A percentile compares a stretch with the other conserved stretches of the same genome.
Evolutionary conservation across 2,329 filamentous ascomycete species (phyloP).

Genomic region (Penicillium oxalicum): DNA sequence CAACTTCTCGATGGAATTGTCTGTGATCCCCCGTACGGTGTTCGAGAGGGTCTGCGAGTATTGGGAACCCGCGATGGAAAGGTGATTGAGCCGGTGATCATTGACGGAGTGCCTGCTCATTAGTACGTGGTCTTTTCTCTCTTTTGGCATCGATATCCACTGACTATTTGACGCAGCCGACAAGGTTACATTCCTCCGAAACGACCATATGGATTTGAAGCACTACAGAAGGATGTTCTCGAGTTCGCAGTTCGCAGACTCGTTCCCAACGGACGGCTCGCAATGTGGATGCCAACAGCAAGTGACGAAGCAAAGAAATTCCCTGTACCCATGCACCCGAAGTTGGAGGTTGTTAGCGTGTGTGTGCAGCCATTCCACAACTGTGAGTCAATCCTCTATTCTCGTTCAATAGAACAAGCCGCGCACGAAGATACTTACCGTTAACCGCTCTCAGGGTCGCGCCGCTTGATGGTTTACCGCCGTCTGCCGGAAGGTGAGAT

Average conservation of each 20-base stretch:
- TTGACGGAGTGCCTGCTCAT: constrained; percentile 64
- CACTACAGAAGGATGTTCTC: constrained; percentile 85
- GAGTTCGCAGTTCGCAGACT: constrained; percentile 71
- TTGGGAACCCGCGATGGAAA: constrained; percentile 65
- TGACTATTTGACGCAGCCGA: constrained; percentile 35
- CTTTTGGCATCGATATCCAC: neutral
- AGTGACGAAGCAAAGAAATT: constrained; percentile 74
- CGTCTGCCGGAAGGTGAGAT: constrained; percentile 55
- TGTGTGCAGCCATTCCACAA: constrained; percentile 87
- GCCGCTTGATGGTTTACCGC: constrained; percentile 79
- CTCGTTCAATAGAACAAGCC: neutral
- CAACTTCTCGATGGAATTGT: constrained; percentile 81
- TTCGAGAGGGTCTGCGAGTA: constrained; percentile 84
- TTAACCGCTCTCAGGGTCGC: constrained; percentile 58
- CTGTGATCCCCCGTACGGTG: constrained; percentile 93
- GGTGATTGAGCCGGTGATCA: constrained; percentile 51
- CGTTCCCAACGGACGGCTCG: constrained; percentile 71
- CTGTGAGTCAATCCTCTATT: constrained; percentile 50
- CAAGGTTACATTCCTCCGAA: constrained; percentile 78
- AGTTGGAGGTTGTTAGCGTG: constrained; percentile 64
- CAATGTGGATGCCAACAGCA: constrained; percentile 96
- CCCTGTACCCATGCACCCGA: constrained; percentile 68
- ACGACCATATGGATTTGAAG: constrained; percentile 82
- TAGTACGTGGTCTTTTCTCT: constrained; percentile 45
- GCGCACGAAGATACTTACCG: neutral